A percentile compares a stretch with the other conserved stretches of the same genome.
Conservation (phyloP, 2,329 filamentous ascomycete species). For the Geosmithia morbida region DNA sequence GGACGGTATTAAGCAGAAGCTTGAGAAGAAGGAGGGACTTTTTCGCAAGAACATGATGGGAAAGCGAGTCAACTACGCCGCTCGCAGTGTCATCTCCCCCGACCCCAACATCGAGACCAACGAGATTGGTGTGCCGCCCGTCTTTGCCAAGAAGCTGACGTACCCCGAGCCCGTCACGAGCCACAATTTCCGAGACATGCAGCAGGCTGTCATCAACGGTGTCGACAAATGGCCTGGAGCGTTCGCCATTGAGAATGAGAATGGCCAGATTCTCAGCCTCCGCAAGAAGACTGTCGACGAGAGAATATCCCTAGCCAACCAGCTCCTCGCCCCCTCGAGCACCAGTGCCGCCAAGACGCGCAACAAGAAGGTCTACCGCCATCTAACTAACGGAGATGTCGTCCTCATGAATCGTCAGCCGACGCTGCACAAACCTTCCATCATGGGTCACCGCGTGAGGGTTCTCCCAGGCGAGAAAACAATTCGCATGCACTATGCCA, state of each 20-base stretch:
- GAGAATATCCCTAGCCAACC: constrained; percentile 77
- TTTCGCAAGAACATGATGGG: constrained; percentile 99
- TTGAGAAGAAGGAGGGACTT: constrained; percentile 97
- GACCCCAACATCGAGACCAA: constrained; percentile 98
- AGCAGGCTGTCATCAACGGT: constrained; percentile 91
- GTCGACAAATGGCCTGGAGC: constrained; percentile 90
- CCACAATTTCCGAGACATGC: constrained; percentile 91
- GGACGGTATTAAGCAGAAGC: constrained; percentile 91
- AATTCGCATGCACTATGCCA: constrained; percentile 98
- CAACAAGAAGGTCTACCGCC: constrained; percentile 93
- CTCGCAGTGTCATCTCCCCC: constrained; percentile 92
- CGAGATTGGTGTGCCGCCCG: constrained; percentile 95
- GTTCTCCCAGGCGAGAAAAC: constrained; percentile 92
- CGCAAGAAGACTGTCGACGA: constrained; percentile 81
- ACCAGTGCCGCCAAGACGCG: constrained; percentile 59
- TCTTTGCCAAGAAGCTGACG: constrained; percentile 90
- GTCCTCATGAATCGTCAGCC: constrained; percentile 98
- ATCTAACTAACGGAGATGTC: constrained; percentile 91
- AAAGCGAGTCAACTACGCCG: constrained; percentile 97
- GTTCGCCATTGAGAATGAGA: constrained; percentile 88
- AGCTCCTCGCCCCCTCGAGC: constrained; percentile 74
- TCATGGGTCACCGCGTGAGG: constrained; percentile 92
- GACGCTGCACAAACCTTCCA: constrained; percentile 94
- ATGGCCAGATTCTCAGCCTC: constrained; percentile 79
- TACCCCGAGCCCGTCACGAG: constrained; percentile 96